Evolutionary conservation across 1,284 basidiomycete species (phyloP), one percentile per base, ranked within the genome.

Genomic region (Heterobasidion occidentale): DNA sequence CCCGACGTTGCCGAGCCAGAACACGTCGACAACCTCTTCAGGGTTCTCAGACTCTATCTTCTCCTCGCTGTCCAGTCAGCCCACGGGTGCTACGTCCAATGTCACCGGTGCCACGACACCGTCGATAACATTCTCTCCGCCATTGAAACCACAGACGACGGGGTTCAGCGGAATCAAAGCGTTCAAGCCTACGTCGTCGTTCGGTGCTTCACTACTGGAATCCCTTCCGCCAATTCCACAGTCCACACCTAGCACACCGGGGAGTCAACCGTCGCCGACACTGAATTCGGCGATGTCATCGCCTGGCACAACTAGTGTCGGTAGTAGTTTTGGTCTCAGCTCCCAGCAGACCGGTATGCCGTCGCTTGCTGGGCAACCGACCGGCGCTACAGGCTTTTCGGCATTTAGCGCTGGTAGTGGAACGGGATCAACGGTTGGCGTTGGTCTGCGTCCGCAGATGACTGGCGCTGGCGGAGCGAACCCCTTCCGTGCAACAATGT

Each of bases 111-210:
- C 35, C 46, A 11, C 14, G 50, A 33, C 67, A 68, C 12, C 67
- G 71, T 4, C 63, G 71, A 19, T 60, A 61, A 7, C 59, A 70
- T 14, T 52, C 62, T 2, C 51, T 46, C 36, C 60, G 19, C 70
- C 77, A 7, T 62, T 94, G 7, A 83, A 85, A 64, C 74, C 90
- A 1, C 94, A 97, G 64, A 68, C 76, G 44, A 97, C 94, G 1
- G 94, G 94, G 1, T 92, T 88, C 63, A 75, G 78, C 33, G 89
- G 87, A 2, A 73, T 97, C 61, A 94, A 92, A 70, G 79, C 91
- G 2, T 98, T 98, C 81, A 94, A 95, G 69, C 94, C 94, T 2
- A 83, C 89, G 0, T 92, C 89, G 1, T 88, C 84, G 36, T 98
- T 98, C 68, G 94, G 94, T 36, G 85, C 89, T 44, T 82, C 84